Base-by-base conservation (phyloP, 78 protist species). In the Dictyostelium brefeldianum region DNA sequence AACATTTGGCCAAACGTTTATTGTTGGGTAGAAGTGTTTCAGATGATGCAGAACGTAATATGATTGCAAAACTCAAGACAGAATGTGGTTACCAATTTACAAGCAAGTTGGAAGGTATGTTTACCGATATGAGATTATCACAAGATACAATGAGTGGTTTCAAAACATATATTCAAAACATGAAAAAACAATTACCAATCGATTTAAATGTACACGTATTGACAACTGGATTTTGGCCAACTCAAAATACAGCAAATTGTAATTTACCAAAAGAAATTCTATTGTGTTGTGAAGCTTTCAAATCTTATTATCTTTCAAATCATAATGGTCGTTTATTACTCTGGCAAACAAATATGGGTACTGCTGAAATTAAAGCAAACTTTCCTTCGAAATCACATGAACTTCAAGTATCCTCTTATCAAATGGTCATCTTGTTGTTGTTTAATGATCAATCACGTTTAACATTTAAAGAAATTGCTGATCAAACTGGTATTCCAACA, bases 11-110 rank as follows among this genome's bases (percentile, higher is more conserved):
- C 64, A 97, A 95, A 80, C 90, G 99, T 51, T 78, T 98, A 56
- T 95, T 98, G 17, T 29, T 78, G 59, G 92, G 80, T 22, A 71
- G 97, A 54, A 78, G 89, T 59, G 75, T 54, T 12, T 91, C 94
- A 5, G 98, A 97, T 17, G 99, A 98, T 51, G 93, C 90, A 3
- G 99, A 98, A 91, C 93, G 94, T 36, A 46, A n/a, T 1, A 89
- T 98, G 96, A 97, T 98, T 48, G 18, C 93, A 11, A 97, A 96
- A 78, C 84, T 98, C 70, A 97, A 97, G 96, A 79, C 92, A 7
- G 99, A 98, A 73, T 98, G 98, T 89, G 99, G 99, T 46, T 91
- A 82, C 56, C 98, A 95, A 85, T 98, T 97, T 73, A 98, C 99
- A 3, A 36, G 95, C 3, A 98, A 98, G 70, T 81, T 98, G 29